A percentile compares a stretch with the other conserved stretches of the same genome.
These are phyloP conservation scores for Ogataea salicorniae DNA, from an alignment of 805 yeast genomes.

Conservation along the genomic window DNA sequence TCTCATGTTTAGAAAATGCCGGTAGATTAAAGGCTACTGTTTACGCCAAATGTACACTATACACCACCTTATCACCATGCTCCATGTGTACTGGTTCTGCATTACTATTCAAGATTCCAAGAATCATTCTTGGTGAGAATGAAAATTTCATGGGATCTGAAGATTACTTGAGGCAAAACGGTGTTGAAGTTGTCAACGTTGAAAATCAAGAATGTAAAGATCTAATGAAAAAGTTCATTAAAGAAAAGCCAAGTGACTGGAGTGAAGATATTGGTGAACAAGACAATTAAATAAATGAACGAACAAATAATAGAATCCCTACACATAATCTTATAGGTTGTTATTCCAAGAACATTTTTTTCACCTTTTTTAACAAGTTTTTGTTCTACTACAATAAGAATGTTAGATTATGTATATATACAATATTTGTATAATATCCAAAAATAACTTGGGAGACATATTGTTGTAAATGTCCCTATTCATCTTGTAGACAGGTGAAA, in stretches of 20 bases:
- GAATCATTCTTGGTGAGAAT: slow-evolving; percentile 89
- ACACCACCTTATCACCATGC: slow-evolving; percentile 91
- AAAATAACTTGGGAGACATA: too few relatives aligned
- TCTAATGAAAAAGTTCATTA: slow-evolving; percentile 74
- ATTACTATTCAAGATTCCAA: slow-evolving; percentile 76
- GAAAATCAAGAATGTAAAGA: slow-evolving; percentile 58
- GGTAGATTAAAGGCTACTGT: slow-evolving; percentile 79
- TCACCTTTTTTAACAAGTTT: not conserved
- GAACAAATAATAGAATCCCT: not conserved
- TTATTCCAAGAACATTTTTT: not conserved
- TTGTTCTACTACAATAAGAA: too few relatives aligned
- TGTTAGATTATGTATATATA: too few relatives aligned
- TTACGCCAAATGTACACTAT: slow-evolving; percentile 83
- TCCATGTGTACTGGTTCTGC: slow-evolving; percentile 95
- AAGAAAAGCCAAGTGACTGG: slow-evolving; percentile 76
- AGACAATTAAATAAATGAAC: not conserved
- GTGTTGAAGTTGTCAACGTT: slow-evolving; percentile 65
- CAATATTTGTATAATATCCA: too few relatives aligned
- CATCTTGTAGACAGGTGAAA: too few relatives aligned
- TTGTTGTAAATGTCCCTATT: too few relatives aligned
- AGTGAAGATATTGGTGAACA: slow-evolving; percentile 67
- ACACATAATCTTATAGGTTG: too few relatives aligned
- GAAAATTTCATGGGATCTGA: slow-evolving; percentile 81
- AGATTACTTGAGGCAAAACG: slow-evolving; percentile 57
- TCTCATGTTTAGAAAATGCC: slow-evolving; percentile 81